Evolutionary conservation across 768 basidiomycete species (phyloP).

Genomic region (Hemileccinum rubropunctum): DNA sequence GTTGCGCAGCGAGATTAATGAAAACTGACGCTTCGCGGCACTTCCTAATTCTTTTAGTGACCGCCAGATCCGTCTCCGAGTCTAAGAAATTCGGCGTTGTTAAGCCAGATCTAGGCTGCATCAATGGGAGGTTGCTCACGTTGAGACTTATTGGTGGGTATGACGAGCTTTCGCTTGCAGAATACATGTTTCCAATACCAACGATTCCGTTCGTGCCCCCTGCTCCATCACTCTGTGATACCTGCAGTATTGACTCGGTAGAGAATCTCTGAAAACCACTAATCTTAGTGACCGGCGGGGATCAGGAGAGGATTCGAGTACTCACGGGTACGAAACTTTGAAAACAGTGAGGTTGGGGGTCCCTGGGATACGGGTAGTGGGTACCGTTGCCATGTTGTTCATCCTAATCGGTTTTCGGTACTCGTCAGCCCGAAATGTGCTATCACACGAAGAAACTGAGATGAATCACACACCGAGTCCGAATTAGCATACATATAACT

Average conservation of each 20-base stretch:
- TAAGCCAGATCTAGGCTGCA: background rate
- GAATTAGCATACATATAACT: slow-evolving; percentile 23
- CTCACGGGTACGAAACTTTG: slow-evolving; percentile 30
- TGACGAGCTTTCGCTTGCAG: slow-evolving; percentile 8
- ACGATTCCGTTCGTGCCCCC: slow-evolving; percentile 4
- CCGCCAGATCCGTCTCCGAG: slow-evolving; percentile 19
- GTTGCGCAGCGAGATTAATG: slow-evolving; percentile 12
- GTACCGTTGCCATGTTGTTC: background rate
- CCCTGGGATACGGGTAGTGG: background rate
- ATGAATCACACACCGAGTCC: slow-evolving; percentile 15
- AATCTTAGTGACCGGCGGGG: background rate
- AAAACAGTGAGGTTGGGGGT: slow-evolving; percentile 17
- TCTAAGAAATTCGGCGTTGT: slow-evolving; percentile 6
- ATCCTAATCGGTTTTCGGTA: slow-evolving; percentile 9
- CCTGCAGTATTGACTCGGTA: slow-evolving; percentile 15
- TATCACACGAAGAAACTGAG: background rate
- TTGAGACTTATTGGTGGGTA: slow-evolving; percentile 5
- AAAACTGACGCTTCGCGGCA: slow-evolving; percentile 15
- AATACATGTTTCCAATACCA: background rate
- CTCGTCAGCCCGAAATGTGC: background rate
- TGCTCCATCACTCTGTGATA: slow-evolving; percentile 8
- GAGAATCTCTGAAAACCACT: slow-evolving; percentile 24
- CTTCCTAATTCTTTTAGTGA: slow-evolving; percentile 11
- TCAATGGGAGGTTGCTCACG: slow-evolving; percentile 10
- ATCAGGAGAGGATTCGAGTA: background rate